Base-by-base conservation (phyloP, 371 early-diverging fungal species). In the Syncephalis plumigaleata region DNA sequence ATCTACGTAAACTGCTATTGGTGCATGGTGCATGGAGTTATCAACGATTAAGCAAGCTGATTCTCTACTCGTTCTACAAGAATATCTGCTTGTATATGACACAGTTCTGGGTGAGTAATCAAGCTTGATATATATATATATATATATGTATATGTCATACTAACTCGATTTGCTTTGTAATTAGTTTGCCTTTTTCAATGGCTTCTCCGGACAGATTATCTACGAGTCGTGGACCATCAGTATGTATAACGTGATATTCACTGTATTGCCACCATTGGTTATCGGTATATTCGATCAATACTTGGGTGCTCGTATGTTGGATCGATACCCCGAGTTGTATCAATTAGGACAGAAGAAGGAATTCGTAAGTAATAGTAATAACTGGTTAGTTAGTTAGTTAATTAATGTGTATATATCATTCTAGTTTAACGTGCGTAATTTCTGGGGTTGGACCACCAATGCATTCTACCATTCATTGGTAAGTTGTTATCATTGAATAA, bases 21-120 rank as follows among this genome's bases (percentile, higher is more conserved):
- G 92, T 94, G 2, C 95, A 94, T 61, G 95, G 95, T 37, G 73
- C 86, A 4, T 94, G 90, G 90, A 79, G 85, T 46, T 94, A 94
- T 53, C 86, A 87, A 49, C 72, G 94, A 11, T 66, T 91, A 39
- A 74, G 81, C 53, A 86, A 85, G 58, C 66, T 87, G 66, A 86
- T 86, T 50, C 73, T 86, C 57, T 91, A 70, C 63, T 94, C 76
- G 59, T 92, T 95, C 61, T 91, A 89, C 73, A 95, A 95, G 65
- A 96, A 96, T 63, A 91, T 96, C 48, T 81, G 90, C 16, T 67
- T 96, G 47, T 92, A 92, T 62, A 68, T 91, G 60, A 97, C 95
- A 46, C 98, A 98, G 68, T 89, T 98, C 49, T 96, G 95, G 87
- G 31, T 31, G 11, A 31, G 31, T 31, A 31, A 7, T 31, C 31